These are phyloP conservation scores for Peronosclerospora sorghi DNA, from an alignment of 352 stramenopile species.

Conservation along the genomic window DNA sequence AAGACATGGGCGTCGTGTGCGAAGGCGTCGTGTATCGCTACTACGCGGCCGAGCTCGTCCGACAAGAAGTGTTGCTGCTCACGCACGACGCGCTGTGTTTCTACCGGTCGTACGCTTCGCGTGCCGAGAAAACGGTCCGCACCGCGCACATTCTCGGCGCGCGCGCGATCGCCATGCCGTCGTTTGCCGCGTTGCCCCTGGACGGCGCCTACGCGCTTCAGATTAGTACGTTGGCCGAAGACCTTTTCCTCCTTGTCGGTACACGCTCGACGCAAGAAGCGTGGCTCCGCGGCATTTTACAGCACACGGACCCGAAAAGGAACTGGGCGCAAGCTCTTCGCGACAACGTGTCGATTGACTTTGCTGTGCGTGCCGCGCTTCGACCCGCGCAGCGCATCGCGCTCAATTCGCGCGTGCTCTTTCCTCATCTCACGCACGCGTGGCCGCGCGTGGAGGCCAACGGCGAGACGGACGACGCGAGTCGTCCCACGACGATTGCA, in stretches of 20 bases:
- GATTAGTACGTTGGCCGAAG: slow-evolving; percentile 61
- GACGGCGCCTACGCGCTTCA: slow-evolving; percentile 44
- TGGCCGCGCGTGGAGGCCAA: background rate
- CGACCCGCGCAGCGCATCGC: slow-evolving; percentile 40
- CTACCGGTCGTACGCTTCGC: slow-evolving; percentile 54
- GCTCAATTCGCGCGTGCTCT: slow-evolving; percentile 55
- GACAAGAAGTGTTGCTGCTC: slow-evolving; percentile 69
- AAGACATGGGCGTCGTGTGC: slow-evolving; percentile 40
- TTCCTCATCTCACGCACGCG: slow-evolving; percentile 21
- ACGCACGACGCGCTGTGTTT: slow-evolving; percentile 45
- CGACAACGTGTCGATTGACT: slow-evolving; percentile 33
- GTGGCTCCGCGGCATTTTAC: slow-evolving; percentile 51
- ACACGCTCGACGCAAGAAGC: slow-evolving; percentile 46
- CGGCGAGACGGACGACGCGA: background rate
- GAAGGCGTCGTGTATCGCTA: slow-evolving; percentile 72
- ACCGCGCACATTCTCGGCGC: slow-evolving; percentile 41
- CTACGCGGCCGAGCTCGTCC: slow-evolving; percentile 37
- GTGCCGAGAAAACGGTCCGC: slow-evolving; percentile 38
- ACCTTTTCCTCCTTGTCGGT: slow-evolving; percentile 62
- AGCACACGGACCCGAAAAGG: slow-evolving; percentile 34
- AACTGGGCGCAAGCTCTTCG: slow-evolving; percentile 36
- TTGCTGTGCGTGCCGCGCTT: slow-evolving; percentile 21
- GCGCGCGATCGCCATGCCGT: slow-evolving; percentile 24
- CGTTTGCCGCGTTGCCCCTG: slow-evolving; percentile 3
- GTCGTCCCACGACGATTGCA: slow-evolving; percentile 3